Evolutionary conservation across 306 rosid genomes (phyloP).

Genomic region (Quercus cerris): DNA sequence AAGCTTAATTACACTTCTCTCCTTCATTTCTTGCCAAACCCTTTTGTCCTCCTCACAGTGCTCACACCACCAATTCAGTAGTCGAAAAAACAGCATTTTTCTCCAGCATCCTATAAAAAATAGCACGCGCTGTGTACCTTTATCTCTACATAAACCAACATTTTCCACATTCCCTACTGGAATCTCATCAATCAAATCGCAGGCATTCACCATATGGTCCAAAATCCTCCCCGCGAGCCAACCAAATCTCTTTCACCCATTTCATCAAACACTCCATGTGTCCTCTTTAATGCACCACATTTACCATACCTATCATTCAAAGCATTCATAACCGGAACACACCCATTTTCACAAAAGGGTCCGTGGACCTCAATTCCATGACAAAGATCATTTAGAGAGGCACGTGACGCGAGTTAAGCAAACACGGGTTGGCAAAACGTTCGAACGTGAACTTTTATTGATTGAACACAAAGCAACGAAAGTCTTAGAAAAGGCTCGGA

Average conservation of each 20-base stretch:
- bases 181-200: slow-evolving; percentile 6
- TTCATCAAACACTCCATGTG: slow-evolving; percentile 17
- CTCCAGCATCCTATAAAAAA: slow-evolving; percentile 20
- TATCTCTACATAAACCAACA: slow-evolving; percentile 24
- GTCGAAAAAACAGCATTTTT: slow-evolving; percentile 17
- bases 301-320: slow-evolving; percentile 23
- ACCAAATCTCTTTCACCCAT: slow-evolving; percentile 14
- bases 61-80: slow-evolving; percentile 16
- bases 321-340: slow-evolving; percentile 16
- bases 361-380: slow-evolving; percentile 18
- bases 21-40: slow-evolving; percentile 16
- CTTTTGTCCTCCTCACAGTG: slow-evolving; percentile 2
- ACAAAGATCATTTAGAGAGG: background rate
- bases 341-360: slow-evolving; percentile 16
- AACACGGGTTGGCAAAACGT: slow-evolving; percentile 10
- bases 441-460: background rate
- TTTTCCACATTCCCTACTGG: background rate
- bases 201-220: slow-evolving; percentile 8
- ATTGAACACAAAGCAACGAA: background rate
- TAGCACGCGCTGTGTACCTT: background rate
- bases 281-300: slow-evolving; percentile 1
- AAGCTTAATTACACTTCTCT: slow-evolving; percentile 1
- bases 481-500: background rate
- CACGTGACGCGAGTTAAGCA: slow-evolving; percentile 14
- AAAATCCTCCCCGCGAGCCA: slow-evolving; percentile 4